Evolutionary conservation across 129 eudicot genomes (phyloP).

Genomic region (Logfia minima): DNA sequence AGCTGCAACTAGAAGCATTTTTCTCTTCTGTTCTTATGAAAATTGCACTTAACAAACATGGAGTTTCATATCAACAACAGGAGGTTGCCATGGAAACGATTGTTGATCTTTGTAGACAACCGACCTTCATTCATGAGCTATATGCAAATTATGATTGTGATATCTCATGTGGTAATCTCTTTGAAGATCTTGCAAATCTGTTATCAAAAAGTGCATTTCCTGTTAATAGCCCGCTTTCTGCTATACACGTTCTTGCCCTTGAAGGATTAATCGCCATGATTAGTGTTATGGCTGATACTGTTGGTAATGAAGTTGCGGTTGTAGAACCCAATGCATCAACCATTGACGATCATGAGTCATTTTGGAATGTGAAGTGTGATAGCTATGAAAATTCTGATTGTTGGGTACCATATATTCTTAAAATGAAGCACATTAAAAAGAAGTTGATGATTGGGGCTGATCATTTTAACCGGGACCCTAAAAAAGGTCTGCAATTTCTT

Average conservation of each 20-base stretch:
- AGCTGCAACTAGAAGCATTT: conserved; percentile 82
- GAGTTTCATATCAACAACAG: conserved; percentile 77
- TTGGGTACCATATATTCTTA: conserved; percentile 73
- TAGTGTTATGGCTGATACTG: conserved; percentile 74
- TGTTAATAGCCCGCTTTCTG: conserved; percentile 68
- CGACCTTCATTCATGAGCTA: conserved; percentile 58
- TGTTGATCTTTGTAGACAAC: conserved; percentile 79
- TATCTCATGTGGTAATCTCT: conserved; percentile 67
- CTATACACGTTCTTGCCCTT: conserved; percentile 68
- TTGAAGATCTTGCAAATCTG: conserved; percentile 73
- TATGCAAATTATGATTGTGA: conserved; percentile 87
- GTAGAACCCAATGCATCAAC: conserved; percentile 35
- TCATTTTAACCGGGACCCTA: conserved; percentile 78
- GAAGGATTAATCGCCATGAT: conserved; percentile 74
- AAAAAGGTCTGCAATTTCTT: conserved; percentile 81
- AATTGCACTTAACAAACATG: conserved; percentile 60
- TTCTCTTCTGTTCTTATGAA: conserved; percentile 62
- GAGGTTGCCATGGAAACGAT: conserved; percentile 88
- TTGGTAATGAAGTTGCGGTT: conserved; percentile 47
- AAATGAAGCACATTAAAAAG: conserved; percentile 61
- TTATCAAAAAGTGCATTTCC: conserved; percentile 85
- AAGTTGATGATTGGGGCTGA: conserved; percentile 70
- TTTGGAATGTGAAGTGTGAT: conserved; percentile 64
- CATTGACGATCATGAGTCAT: conserved; percentile 49
- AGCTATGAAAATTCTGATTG: conserved; percentile 46